Conservation (phyloP, 108 stramenopile genomes). For the Bacterosira constricta region DNA sequence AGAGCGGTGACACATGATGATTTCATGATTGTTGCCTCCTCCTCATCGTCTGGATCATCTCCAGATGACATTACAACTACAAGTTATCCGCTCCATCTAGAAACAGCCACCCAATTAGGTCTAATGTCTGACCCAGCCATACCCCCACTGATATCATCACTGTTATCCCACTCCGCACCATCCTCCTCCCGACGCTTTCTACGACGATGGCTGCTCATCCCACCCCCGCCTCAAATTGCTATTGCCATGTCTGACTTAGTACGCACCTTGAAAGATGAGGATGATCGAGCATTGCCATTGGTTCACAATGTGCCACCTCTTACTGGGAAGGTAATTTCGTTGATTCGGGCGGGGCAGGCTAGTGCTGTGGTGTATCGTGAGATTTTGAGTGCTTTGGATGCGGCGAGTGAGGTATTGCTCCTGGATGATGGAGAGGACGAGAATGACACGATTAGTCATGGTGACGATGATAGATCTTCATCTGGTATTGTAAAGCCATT, state of each 20-base stretch:
- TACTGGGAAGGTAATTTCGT: constrained; percentile 68
- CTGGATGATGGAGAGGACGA: too few relatives aligned
- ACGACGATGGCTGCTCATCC: constrained; percentile 70
- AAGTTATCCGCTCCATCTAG: constrained; percentile 32
- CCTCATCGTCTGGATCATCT: neutral
- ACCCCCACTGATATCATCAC: constrained; percentile 59
- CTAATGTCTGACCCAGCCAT: constrained; percentile 69
- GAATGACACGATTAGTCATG: constrained; percentile 9
- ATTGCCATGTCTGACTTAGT: constrained; percentile 71
- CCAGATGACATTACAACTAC: constrained; percentile 31
- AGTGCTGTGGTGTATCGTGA: constrained; percentile 77
- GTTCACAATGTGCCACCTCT: constrained; percentile 54
- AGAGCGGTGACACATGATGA: constrained; percentile 32
- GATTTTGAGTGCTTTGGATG: constrained; percentile 59
- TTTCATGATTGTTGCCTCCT: constrained; percentile 24
- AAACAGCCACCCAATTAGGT: constrained; percentile 85
- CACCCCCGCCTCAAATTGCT: constrained; percentile 76
- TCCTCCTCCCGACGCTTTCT: constrained; percentile 63
- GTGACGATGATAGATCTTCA: neutral
- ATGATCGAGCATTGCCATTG: constrained; percentile 25
- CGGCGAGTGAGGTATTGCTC: constrained; percentile 44
- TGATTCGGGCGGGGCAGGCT: constrained; percentile 85
- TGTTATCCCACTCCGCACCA: constrained; percentile 74
- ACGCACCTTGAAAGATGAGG: constrained; percentile 43
- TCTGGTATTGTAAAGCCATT: constrained; percentile 37